Base-by-base conservation (phyloP, 2,329 filamentous ascomycete species). In the Pseudogymnoascus sp. region DNA sequence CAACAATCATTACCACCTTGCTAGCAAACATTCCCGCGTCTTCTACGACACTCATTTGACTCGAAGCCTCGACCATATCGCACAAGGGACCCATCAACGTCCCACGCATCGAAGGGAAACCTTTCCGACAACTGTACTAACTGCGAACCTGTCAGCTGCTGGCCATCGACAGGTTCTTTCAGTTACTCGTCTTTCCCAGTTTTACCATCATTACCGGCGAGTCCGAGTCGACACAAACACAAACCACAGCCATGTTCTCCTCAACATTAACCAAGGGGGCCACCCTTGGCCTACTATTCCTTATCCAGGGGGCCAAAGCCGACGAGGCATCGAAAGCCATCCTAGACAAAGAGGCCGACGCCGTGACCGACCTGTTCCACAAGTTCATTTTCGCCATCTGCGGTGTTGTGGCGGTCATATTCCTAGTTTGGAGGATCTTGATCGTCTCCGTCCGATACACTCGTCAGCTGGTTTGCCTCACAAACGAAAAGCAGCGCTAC, bases 401-500 rank as follows among this genome's bases (percentile, higher is more conserved):
- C 72, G 83, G 83, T 60, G 80, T 80, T 58, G 77, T 91, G 59
- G 81, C 87, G 11, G 79, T 73, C 35, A 78, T 80, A 58, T 78
- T 92, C 67, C 78, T 89, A 65, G 67, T 86, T 64, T 93, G 90
- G 82, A 84, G 87, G 64, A 72, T 86, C 64, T 74, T 78, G 60
- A 79, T 84, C 58, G 79, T 81, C 60, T 74, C 88, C 61, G 77
- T 83, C 62, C 83, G 81, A 66, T 87, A 94, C 70, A 77, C 92
- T 37, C 84, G 91, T 65, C 87, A 83, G 25, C 79, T 96, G 47
- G 81, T 88, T 41, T 90, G 86, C 69, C 81, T 96, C 66, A 87
- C 83, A 75, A 91, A 90, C 75, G 87, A 90, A 65, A 87, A 80
- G 1, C 91, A 96, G 73, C 80, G 82, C 63, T 96, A 91, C 76